Evolutionary conservation across 345 rosid genomes (phyloP).

Genomic region (Aquilaria malaccensis): DNA sequence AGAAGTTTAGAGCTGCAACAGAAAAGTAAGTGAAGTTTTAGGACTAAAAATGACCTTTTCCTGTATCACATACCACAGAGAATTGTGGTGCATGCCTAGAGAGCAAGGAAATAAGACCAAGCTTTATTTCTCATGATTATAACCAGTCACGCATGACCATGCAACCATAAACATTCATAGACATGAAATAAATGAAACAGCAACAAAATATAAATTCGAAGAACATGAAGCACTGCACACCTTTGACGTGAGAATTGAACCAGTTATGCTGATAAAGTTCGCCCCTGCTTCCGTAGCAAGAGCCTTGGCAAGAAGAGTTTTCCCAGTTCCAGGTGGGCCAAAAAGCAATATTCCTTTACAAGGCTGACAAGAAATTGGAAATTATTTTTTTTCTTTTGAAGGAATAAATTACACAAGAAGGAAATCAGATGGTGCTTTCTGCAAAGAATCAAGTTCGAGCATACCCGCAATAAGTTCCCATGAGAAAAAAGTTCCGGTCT

Average conservation of each 20-base stretch:
- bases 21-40: no score
- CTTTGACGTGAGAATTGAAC: slow-evolving; percentile 97
- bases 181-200: not conserved
- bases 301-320: slow-evolving; percentile 94
- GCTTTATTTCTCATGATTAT: not conserved
- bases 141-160: not conserved
- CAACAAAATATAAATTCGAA: not conserved
- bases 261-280: slow-evolving; percentile 94
- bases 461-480: slow-evolving; percentile 90
- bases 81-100: no score
- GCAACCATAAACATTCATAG: not conserved
- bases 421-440: no score
- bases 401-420: no score
- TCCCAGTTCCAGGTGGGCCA: slow-evolving; percentile 99
- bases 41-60: no score
- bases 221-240: slow-evolving; percentile 23
- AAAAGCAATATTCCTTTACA: slow-evolving; percentile 97
- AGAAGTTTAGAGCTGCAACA: no score
- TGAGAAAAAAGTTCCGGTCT: slow-evolving; percentile 90
- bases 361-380: slow-evolving; percentile 44
- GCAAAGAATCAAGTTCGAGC: slow-evolving; percentile 6
- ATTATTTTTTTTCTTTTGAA: no score
- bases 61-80: no score
- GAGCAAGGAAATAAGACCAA: not conserved
- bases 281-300: slow-evolving; percentile 98